Percentiles rank a stretch among this genome's conserved stretches.
Evolutionary conservation across 495 filamentous ascomycete species (phyloP).

Genomic region (Talaromyces nanjingensis): DNA sequence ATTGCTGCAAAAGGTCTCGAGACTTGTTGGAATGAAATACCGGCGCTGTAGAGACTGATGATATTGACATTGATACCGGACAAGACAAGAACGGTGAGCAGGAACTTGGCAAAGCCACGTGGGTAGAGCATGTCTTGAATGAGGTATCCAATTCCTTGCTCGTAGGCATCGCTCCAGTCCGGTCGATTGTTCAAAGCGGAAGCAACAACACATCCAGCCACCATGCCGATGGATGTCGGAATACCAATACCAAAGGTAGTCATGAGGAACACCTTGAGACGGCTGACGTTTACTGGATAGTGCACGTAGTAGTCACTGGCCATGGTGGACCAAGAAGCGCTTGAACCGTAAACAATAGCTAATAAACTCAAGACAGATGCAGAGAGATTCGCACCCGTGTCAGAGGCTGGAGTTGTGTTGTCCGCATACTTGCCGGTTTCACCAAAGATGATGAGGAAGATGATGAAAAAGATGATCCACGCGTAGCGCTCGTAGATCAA

Average conservation of each 20-base stretch:
- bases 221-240: conserved; percentile 50
- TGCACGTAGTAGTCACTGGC: conserved; percentile 58
- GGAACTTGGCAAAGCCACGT: conserved; percentile 50
- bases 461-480: conserved; percentile 49
- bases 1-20: conserved; percentile 31
- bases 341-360: conserved; percentile 50
- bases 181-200: conserved; percentile 43
- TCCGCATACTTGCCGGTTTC: conserved; percentile 43
- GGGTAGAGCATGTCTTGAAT: conserved; percentile 50
- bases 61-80: conserved; percentile 36
- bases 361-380: conserved; percentile 46
- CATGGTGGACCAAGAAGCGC: conserved; percentile 54
- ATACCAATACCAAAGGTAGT: conserved; percentile 35
- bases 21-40: conserved; percentile 35
- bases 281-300: conserved; percentile 46
- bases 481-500: conserved; percentile 56
- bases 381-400: conserved; percentile 32
- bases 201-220: conserved; percentile 45
- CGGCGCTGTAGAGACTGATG: conserved; percentile 36
- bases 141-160: conserved; percentile 51
- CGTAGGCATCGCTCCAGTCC: conserved; percentile 40
- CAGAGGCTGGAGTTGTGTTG: conserved; percentile 26
- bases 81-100: conserved; percentile 48
- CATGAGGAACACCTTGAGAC: conserved; percentile 47
- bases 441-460: conserved; percentile 53